Evolutionary conservation across 768 basidiomycete genomes (phyloP).

Genomic region (Phanerodontia chrysosporium): DNA sequence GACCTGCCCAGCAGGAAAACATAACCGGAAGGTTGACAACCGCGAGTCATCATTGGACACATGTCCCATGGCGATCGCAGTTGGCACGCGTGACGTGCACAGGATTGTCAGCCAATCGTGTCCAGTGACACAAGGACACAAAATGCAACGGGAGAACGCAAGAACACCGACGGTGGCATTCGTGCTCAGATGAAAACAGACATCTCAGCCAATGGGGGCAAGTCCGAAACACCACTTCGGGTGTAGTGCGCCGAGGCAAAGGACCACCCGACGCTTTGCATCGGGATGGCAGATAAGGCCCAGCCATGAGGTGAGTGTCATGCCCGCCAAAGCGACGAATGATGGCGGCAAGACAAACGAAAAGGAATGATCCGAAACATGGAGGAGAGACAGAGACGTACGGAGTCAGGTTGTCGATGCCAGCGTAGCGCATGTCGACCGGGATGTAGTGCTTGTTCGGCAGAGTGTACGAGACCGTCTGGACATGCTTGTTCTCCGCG

Average conservation of each 20-base stretch:
- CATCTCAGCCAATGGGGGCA: not conserved
- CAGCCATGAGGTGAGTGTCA: not conserved
- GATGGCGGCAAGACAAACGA: not conserved
- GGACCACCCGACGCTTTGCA: not conserved
- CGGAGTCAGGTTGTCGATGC: constrained; percentile 68
- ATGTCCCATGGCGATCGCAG: not conserved
- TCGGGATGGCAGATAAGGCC: not conserved
- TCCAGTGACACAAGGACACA: not conserved
- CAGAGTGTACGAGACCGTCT: constrained; percentile 63
- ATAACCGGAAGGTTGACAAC: not conserved
- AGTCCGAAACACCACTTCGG: not conserved
- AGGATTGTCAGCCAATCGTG: not conserved
- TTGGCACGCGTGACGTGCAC: not conserved
- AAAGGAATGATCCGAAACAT: not conserved
- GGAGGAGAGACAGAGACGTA: constrained; percentile 26
- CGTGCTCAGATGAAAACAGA: not conserved
- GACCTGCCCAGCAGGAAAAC: not conserved
- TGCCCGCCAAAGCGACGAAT: not conserved
- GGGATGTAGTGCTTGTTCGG: constrained; percentile 97
- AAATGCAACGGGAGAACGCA: not conserved
- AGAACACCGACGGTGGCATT: not conserved
- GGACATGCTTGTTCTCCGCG: constrained; percentile 54
- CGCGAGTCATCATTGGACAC: not conserved
- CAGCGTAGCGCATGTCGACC: constrained; percentile 74
- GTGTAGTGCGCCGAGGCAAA: not conserved